These are phyloP conservation scores for Solanum paucissectum DNA, from an alignment of 257 asterid genomes.

Conservation along the genomic window DNA sequence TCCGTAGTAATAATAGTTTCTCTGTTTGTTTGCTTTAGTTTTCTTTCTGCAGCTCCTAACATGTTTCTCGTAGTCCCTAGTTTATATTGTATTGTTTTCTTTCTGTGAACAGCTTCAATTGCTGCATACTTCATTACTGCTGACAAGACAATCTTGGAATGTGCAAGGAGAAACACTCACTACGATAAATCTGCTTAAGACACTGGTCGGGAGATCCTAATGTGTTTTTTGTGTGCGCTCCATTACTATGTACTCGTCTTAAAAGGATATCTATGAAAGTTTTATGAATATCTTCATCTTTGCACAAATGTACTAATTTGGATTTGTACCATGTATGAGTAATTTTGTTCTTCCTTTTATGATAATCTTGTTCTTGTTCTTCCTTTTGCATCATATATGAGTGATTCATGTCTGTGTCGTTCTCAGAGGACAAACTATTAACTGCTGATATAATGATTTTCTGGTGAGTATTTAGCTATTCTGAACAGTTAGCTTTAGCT, in stretches of 20 bases:
- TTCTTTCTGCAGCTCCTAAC: neutral
- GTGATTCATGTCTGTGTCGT: neutral
- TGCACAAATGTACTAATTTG: neutral
- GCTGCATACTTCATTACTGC: constrained; percentile 84
- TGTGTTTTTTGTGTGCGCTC: neutral
- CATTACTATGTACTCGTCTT: neutral
- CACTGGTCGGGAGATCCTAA: neutral
- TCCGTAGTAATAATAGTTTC: neutral
- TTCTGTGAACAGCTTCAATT: constrained; percentile 49
- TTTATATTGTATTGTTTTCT: neutral
- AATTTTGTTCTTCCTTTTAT: neutral
- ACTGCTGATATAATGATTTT: neutral
- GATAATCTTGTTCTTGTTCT: neutral
- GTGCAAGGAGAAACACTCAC: constrained; percentile 59
- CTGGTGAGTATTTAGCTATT: neutral
- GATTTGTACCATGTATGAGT: neutral
- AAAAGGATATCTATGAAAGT: neutral
- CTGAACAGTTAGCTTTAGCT: neutral
- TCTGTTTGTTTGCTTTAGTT: neutral
- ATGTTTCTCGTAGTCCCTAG: neutral
- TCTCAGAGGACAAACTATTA: neutral
- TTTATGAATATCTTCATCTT: neutral
- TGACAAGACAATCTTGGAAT: constrained; percentile 68
- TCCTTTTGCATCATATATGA: neutral
- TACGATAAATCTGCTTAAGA: constrained; percentile 30